Base-by-base conservation (phyloP, 768 basidiomycete genomes). In the Lentinula sp. region DNA sequence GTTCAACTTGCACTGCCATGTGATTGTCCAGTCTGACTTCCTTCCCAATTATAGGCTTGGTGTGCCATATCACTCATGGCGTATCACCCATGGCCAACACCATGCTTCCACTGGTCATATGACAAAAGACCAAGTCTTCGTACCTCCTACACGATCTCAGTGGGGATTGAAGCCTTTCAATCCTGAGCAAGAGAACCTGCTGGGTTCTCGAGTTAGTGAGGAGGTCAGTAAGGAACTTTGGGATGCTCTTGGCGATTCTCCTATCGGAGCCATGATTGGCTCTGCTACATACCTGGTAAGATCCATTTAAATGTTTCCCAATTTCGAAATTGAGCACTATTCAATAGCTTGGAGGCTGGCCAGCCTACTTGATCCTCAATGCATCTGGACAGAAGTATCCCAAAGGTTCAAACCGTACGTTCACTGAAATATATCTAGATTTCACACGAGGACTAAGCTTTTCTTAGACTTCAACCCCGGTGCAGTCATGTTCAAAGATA, bases 41-140 rank as follows among this genome's bases (percentile, higher is more conserved):
- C 3, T 56, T 23, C n/a, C 28, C 50, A 2, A 53, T 41, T 67
- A 43, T 63, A 93, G 92, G 57, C 85, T 98, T 61, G 89, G 95
- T 52, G 96, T 98, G 13, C 96, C 96, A 5, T 99, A 93, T 76
- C 94, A 98, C 71, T 91, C 93, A 4, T 98, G 95, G 96, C 84
- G 93, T 64, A 93, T 97, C 70, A 88, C 87, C 3, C 96, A 98
- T 71, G 93, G 84, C 28, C 92, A 94, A 73, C 96, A 99, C 74
- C 96, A 99, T 73, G 96, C 96, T 15, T 88, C 90, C 0, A 97
- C 95, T 4, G 91, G 82, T 15, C 95, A 98, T 74, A 84, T 97
- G 84, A 91, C 90, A 35, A 87, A 95, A 66, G 96, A 98, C 67
- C 95, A 98, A 71, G 96, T 98, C 62, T 97, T 93, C 67, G 94